phyloP scores from a whole-genome alignment of 2,329 filamentous ascomycete genomes.

The Annulohypoxylon truncatum region DNA sequence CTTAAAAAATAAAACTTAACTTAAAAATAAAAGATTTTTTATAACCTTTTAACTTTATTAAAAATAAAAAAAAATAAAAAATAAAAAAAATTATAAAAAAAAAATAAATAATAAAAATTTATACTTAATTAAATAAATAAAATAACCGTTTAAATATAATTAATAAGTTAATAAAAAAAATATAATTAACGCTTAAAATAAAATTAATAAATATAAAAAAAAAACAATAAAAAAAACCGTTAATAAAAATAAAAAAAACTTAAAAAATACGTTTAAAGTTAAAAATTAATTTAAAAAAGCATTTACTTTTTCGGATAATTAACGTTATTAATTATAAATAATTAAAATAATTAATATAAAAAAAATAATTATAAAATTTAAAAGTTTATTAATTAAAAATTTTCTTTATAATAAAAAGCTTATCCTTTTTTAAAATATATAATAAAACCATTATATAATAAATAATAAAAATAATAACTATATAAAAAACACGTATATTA shows the following conservation, averaged over 20 bases:
- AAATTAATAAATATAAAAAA: background rate
- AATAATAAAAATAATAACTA: too few relatives aligned
- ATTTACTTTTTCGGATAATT: too few relatives aligned
- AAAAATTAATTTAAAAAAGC: too few relatives aligned
- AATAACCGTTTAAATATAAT: background rate
- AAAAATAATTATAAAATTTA: too few relatives aligned
- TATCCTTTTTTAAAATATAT: too few relatives aligned
- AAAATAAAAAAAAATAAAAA: background rate
- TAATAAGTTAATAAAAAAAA: background rate
- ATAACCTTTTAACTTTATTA: background rate
- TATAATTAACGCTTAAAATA: background rate
- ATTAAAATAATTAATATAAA: too few relatives aligned
- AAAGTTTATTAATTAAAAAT: too few relatives aligned
- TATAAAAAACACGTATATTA: too few relatives aligned
- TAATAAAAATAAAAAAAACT: background rate
- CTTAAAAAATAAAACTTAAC: background rate
- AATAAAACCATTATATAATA: too few relatives aligned
- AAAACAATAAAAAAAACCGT: background rate
- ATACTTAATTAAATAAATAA: background rate
- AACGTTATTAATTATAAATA: too few relatives aligned
- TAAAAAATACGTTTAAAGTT: too few relatives aligned
- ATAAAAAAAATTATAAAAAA: background rate
- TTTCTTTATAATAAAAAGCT: too few relatives aligned
- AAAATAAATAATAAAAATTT: background rate
- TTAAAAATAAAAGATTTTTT: background rate